phyloP scores from a whole-genome alignment of 768 basidiomycete genomes.

The Amanita inopinata region DNA sequence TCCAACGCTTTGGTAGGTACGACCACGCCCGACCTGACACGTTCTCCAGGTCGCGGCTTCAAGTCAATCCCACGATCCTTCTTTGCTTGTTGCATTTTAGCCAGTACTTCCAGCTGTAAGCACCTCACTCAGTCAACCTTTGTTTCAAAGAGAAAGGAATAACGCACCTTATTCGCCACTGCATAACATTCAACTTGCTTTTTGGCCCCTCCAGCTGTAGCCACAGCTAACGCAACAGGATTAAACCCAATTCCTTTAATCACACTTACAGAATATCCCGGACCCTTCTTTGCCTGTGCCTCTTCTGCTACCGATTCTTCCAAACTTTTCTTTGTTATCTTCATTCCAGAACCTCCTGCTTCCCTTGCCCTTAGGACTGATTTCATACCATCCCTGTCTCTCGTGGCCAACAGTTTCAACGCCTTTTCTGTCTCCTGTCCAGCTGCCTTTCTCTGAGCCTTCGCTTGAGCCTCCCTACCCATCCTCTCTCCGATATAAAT shows the following conservation, averaged over 20 bases:
- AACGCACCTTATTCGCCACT: conserved; percentile 47
- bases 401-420: conserved; percentile 48
- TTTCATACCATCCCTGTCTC: conserved; percentile 61
- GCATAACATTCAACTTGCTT: conserved; percentile 26
- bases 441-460: conserved; percentile 51
- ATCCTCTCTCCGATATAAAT: conserved; percentile 60
- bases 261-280: conserved; percentile 47
- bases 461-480: conserved; percentile 74
- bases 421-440: conserved; percentile 51
- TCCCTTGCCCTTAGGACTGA: conserved; percentile 54
- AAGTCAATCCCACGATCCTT: conserved; percentile 37
- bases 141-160: conserved; percentile 3
- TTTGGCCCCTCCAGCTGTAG: conserved; percentile 8
- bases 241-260: conserved; percentile 76
- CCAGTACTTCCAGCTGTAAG: conserved; percentile 56
- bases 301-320: conserved; percentile 11
- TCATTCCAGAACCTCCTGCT: conserved; percentile 18
- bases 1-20: conserved; percentile 17
- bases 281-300: conserved; percentile 11
- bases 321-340: conserved; percentile 14
- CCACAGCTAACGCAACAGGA: conserved; percentile 50
- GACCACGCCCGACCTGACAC: conserved; percentile 51
- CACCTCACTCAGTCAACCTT: no score
- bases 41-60: conserved; percentile 54
- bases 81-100: conserved; percentile 40